A percentile compares a stretch with the other conserved stretches of the same genome.
Conservation (phyloP, 176 grass and related monocot species). For the Saccharum spontaneum region DNA sequence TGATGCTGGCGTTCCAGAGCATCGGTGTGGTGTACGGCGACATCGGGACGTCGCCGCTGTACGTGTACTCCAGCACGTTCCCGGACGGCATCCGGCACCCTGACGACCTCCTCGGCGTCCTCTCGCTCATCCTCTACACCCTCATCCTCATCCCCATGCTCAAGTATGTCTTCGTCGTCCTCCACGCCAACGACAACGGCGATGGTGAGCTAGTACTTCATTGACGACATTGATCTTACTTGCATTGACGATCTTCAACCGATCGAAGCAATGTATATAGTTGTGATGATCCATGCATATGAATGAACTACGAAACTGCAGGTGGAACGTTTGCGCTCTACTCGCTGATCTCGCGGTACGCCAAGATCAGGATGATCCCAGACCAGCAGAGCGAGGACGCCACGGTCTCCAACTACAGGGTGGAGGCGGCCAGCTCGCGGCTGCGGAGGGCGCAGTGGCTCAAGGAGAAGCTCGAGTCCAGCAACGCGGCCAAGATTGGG, state of each 20-base stretch:
- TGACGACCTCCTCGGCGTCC: slow-evolving; percentile 56
- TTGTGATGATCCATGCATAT: neutral
- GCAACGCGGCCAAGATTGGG: slow-evolving; percentile 26
- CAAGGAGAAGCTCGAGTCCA: slow-evolving; percentile 50
- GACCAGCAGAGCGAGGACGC: slow-evolving; percentile 59
- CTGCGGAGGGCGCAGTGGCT: slow-evolving; percentile 38
- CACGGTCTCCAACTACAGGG: slow-evolving; percentile 45
- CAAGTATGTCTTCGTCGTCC: slow-evolving; percentile 69
- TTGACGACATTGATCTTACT: too few relatives aligned
- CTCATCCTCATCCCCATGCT: slow-evolving; percentile 53
- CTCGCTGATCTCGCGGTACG: slow-evolving; percentile 58
- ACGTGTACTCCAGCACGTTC: slow-evolving; percentile 67
- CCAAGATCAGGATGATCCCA: slow-evolving; percentile 57
- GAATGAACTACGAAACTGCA: neutral
- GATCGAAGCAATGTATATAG: neutral
- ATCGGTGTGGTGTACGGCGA: slow-evolving; percentile 73
- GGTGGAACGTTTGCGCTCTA: slow-evolving; percentile 71
- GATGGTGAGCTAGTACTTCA: slow-evolving; percentile 35
- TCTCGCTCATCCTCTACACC: slow-evolving; percentile 73
- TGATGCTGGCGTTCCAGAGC: slow-evolving; percentile 73
- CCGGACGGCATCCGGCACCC: slow-evolving; percentile 44
- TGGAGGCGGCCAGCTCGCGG: slow-evolving; percentile 27
- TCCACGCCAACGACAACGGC: slow-evolving; percentile 61
- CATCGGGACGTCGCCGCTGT: slow-evolving; percentile 76
- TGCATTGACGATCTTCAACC: neutral